Evolutionary conservation across 1,284 basidiomycete genomes (phyloP).

Genomic region (Irpex rosettiformis): DNA sequence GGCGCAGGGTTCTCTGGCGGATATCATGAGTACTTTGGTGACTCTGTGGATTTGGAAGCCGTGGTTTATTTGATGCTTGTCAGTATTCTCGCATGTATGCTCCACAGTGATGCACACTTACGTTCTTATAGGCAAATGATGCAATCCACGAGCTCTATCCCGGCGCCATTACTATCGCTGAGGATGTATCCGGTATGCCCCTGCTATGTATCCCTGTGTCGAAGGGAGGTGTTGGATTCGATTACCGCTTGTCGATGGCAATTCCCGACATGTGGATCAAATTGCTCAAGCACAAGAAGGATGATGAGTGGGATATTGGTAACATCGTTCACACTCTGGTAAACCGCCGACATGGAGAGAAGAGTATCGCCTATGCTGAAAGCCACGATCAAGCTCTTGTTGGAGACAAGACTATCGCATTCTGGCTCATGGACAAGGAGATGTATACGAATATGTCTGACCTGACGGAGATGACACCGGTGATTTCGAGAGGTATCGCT

Average conservation of each 20-base stretch:
- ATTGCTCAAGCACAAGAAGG: constrained; percentile 87
- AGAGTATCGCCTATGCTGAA: constrained; percentile 93
- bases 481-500: constrained; percentile 87
- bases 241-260: constrained; percentile 97
- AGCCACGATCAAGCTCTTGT: constrained; percentile 98
- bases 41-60: constrained; percentile 81
- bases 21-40: constrained; percentile 97
- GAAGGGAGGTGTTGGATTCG: constrained; percentile 93
- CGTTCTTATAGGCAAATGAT: constrained; percentile 78
- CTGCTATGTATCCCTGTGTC: constrained; percentile 80
- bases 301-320: constrained; percentile 88
- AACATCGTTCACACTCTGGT: constrained; percentile 89
- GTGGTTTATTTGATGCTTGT: constrained; percentile 97
- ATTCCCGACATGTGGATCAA: constrained; percentile 99
- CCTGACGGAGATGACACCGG: constrained; percentile 78
- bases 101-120: constrained; percentile 4
- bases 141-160: constrained; percentile 84
- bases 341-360: constrained; percentile 88
- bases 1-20: constrained; percentile 96
- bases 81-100: constrained; percentile 30
- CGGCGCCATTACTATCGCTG: constrained; percentile 85
- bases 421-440: constrained; percentile 99
- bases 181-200: constrained; percentile 99
- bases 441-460: constrained; percentile 99
- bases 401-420: constrained; percentile 96